Evolutionary conservation across 2,329 filamentous ascomycete species (phyloP).

Genomic region (Clarireedia paspali): DNA sequence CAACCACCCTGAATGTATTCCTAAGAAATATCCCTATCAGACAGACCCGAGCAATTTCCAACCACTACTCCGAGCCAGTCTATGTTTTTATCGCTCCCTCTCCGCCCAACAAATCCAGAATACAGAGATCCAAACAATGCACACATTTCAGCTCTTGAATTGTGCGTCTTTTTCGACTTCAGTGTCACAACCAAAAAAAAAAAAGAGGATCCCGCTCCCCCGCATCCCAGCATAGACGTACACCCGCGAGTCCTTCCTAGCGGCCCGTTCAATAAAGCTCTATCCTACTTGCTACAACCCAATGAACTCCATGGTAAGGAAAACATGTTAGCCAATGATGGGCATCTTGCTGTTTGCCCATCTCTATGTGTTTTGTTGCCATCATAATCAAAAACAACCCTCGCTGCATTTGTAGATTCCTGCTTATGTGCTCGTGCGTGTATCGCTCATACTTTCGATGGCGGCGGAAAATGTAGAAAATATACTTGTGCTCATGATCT

Average conservation of each 20-base stretch:
- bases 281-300: background rate
- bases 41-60: background rate
- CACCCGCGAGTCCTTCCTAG: background rate
- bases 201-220: background rate
- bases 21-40: background rate
- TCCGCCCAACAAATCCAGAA: background rate
- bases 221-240: background rate
- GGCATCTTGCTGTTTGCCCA: background rate
- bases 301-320: constrained; percentile 7
- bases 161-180: constrained; percentile 16
- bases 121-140: constrained; percentile 11
- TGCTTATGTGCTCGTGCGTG: background rate
- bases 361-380: background rate
- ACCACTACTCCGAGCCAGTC: background rate
- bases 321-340: background rate
- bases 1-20: background rate
- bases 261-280: background rate
- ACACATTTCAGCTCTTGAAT: constrained; percentile 28
- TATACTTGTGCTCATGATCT: background rate
- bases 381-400: background rate
- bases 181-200: background rate
- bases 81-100: background rate
- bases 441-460: constrained; percentile 10
- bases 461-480: constrained; percentile 4
- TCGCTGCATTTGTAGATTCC: background rate